Percentiles rank a stretch among this genome's conserved stretches.
Conservation (phyloP, 2,329 filamentous ascomycete genomes). For the Fusarium sublunatum region DNA sequence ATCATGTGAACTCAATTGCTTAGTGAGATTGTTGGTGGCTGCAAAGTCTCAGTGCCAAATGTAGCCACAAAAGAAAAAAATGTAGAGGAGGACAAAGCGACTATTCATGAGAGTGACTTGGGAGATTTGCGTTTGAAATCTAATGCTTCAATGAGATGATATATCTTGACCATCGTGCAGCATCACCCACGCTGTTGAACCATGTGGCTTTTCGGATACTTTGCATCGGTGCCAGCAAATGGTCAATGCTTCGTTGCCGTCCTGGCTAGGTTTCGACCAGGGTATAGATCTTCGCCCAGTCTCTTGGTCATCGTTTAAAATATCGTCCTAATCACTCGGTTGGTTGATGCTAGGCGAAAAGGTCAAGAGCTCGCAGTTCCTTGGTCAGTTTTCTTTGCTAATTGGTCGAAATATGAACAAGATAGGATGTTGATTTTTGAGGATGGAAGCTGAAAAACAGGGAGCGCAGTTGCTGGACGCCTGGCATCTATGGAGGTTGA, state of each 20-base stretch:
- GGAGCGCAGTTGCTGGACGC: too few relatives aligned
- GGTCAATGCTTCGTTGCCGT: slow-evolving; percentile 36
- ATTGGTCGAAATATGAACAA: too few relatives aligned
- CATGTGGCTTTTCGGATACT: slow-evolving; percentile 36
- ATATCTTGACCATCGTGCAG: slow-evolving; percentile 4
- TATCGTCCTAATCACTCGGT: neutral
- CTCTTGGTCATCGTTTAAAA: slow-evolving; percentile 7
- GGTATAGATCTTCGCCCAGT: slow-evolving; percentile 24
- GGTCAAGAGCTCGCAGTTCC: too few relatives aligned
- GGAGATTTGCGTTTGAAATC: neutral
- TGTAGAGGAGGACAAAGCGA: neutral
- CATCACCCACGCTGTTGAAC: slow-evolving; percentile 17
- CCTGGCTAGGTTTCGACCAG: slow-evolving; percentile 1
- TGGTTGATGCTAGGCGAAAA: too few relatives aligned
- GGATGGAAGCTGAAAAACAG: too few relatives aligned
- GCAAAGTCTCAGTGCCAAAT: neutral
- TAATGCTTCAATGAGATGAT: neutral
- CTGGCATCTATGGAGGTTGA: too few relatives aligned
- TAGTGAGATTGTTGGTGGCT: slow-evolving; percentile 8
- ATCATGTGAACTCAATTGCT: slow-evolving; percentile 31
- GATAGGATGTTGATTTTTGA: too few relatives aligned
- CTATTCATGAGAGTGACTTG: neutral
- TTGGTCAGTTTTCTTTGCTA: too few relatives aligned
- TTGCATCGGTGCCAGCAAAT: slow-evolving; percentile 38
- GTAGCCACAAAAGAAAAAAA: slow-evolving; percentile 1